phyloP scores from a whole-genome alignment of 1,284 basidiomycete genomes.

The Leucoagaricus sp. region DNA sequence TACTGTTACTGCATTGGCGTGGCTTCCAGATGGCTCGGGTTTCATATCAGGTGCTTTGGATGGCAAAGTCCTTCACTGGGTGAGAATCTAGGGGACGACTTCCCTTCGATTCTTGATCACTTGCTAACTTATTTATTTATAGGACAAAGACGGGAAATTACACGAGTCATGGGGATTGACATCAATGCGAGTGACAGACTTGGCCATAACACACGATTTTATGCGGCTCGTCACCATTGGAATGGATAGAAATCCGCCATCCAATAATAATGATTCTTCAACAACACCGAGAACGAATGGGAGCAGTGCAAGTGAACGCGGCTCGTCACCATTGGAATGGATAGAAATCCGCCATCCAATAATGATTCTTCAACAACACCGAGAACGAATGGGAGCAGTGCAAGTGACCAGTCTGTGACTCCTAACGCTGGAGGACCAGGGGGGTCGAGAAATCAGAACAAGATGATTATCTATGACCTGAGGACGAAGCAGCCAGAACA shows the following conservation, averaged over 20 bases:
- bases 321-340: conserved; percentile 83
- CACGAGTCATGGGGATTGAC: conserved; percentile 70
- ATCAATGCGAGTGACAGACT: conserved; percentile 87
- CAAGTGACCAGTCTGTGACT: conserved; percentile 38
- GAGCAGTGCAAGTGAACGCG: conserved; percentile 45
- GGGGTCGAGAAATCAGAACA: conserved; percentile 45
- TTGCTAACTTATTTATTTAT: conserved; percentile 13
- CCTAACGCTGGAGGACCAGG: conserved; percentile 18
- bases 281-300: conserved; percentile 19
- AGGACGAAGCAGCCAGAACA: conserved; percentile 60
- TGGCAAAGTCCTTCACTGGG: conserved; percentile 87
- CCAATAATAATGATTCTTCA: conserved; percentile 30
- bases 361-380: conserved; percentile 26
- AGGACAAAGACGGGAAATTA: conserved; percentile 77
- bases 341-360: conserved; percentile 32
- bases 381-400: conserved; percentile 8
- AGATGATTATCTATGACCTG: conserved; percentile 78
- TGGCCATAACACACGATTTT: conserved; percentile 87
- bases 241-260: conserved; percentile 45
- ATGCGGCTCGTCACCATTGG: conserved; percentile 84
- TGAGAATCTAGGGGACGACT: conserved; percentile 50
- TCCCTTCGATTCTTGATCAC: too few relatives aligned
- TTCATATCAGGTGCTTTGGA: conserved; percentile 94
- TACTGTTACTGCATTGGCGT: conserved; percentile 83
- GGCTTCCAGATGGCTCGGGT: conserved; percentile 86